Evolutionary conservation across 495 filamentous ascomycete genomes (phyloP).

Genomic region (Lasiosphaeria ovina): DNA sequence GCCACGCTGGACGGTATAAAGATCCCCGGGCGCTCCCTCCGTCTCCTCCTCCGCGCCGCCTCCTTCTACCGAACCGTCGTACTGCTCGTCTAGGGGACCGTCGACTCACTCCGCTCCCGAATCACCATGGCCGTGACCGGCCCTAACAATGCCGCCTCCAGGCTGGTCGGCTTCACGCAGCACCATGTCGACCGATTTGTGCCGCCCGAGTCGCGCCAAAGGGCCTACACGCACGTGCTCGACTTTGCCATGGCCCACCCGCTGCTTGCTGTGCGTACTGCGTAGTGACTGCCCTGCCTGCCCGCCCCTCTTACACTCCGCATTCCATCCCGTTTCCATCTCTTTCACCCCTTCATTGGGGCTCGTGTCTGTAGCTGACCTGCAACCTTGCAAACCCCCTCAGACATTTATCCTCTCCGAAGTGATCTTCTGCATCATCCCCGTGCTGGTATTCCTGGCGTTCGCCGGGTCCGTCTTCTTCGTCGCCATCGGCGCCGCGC

Average conservation of each 20-base stretch:
- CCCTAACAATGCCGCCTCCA: slow-evolving; percentile 15
- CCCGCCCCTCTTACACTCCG: not conserved
- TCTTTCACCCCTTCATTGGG: not conserved
- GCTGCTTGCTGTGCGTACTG: slow-evolving; percentile 31
- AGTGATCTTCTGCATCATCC: slow-evolving; percentile 54
- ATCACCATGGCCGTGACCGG: slow-evolving; percentile 2
- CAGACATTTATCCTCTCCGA: slow-evolving; percentile 53
- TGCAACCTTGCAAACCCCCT: not conserved
- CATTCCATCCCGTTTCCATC: not conserved
- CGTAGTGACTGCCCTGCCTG: slow-evolving; percentile 2
- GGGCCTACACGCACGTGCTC: slow-evolving; percentile 22
- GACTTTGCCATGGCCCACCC: slow-evolving; percentile 31
- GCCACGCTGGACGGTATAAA: not conserved
- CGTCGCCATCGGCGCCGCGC: slow-evolving; percentile 52
- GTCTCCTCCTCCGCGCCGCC: not conserved
- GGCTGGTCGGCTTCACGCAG: slow-evolving; percentile 32
- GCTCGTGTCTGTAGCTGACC: not conserved
- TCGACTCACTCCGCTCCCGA: not conserved
- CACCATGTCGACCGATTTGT: slow-evolving; percentile 37
- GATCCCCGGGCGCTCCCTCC: not conserved
- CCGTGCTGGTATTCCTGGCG: slow-evolving; percentile 59
- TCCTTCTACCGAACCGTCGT: not conserved
- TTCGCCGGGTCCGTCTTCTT: slow-evolving; percentile 55
- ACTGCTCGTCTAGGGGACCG: not conserved
- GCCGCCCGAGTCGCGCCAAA: slow-evolving; percentile 31